Evolutionary conservation across 1,284 basidiomycete genomes (phyloP).

Genomic region (Anthracocystis walkeri): DNA sequence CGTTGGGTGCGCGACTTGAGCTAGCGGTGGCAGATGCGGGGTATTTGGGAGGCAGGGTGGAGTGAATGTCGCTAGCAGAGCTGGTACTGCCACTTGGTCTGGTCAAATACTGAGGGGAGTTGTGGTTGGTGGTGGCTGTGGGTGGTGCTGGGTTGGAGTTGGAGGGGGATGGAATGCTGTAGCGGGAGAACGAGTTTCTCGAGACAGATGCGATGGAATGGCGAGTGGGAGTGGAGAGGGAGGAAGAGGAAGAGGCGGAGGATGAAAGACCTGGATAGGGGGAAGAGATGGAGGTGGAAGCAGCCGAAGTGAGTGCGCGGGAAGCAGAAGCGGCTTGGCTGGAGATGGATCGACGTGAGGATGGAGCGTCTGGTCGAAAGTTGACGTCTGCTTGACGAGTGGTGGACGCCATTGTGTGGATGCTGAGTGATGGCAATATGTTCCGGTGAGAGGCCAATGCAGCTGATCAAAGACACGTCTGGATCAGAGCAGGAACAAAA

Average conservation of each 20-base stretch:
- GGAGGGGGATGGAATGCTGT: conserved; percentile 1
- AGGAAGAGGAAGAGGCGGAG: conserved; percentile 26
- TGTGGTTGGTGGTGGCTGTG: background rate
- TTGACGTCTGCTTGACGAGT: conserved; percentile 3
- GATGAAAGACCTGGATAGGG: conserved; percentile 26
- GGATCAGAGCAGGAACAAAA: conserved; percentile 4
- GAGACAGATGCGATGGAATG: conserved; percentile 11
- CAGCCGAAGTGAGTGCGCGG: conserved; percentile 10
- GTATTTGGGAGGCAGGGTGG: background rate
- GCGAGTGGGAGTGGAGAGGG: conserved; percentile 9
- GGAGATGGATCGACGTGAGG: conserved; percentile 42
- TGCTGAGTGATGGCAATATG: background rate
- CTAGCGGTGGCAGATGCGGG: background rate
- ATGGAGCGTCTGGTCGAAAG: conserved; percentile 3
- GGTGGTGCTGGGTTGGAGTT: background rate
- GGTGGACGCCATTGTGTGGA: conserved; percentile 21
- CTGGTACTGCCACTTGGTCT: conserved; percentile 17
- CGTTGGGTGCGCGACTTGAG: background rate
- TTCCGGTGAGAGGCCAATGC: background rate
- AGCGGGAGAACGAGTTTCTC: conserved; percentile 11
- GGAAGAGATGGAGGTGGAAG: conserved; percentile 19
- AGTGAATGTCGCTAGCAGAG: conserved; percentile 2
- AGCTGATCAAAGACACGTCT: background rate
- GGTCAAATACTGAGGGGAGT: background rate
- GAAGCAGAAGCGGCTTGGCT: conserved; percentile 40